Base-by-base conservation (phyloP, 805 yeast genomes). In the Candida xyloterini region DNA sequence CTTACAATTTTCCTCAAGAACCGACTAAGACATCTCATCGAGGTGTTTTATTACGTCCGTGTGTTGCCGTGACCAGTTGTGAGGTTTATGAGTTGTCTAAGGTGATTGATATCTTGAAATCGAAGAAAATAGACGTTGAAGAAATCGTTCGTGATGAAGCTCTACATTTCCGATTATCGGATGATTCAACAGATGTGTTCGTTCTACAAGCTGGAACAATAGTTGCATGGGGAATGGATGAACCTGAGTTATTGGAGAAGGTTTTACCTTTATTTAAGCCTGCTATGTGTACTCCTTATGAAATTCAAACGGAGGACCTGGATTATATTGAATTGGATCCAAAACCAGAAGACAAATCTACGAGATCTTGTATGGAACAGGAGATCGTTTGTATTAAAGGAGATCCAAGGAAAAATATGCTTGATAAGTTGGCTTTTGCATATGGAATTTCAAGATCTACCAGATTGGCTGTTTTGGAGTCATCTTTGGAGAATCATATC, bases 401-500 rank as follows among this genome's bases (percentile, higher is more conserved):
- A 1, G 52, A 58, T 1, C 66, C 68, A 7, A 63, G 69, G n/a
- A 70, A 75, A 44, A 70, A 74, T 27, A 52, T 82, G 25, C 63
- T 85, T 27, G 95, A 88, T 54, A 87, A 83, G 64, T 84, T 89
- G 8, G 96, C 96, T 0, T 89, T 89, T 60, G 82, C 95, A 2
- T 81, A 86, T 38, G 96, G 96, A 0, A 65, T 90, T 23, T 82
- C 96, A 0, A 65, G 96, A 50, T 85, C 95, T 2, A 89, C 97
- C 0, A 76, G 93, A 55, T 67, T 90, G 30, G 89, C 95, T 0
- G 79, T 88, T 1, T 60, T 90, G 27, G 97, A 90, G 59, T 69
- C 73, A 18, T 70, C 81, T 4, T 65, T 88, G 29, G 96, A 89
- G 49, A 65, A 72, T 20, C 84, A 83, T 52, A 74, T 86, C n/a